phyloP scores from a whole-genome alignment of 2,329 filamentous ascomycete genomes.

The Sarocladiaceae sp. region DNA sequence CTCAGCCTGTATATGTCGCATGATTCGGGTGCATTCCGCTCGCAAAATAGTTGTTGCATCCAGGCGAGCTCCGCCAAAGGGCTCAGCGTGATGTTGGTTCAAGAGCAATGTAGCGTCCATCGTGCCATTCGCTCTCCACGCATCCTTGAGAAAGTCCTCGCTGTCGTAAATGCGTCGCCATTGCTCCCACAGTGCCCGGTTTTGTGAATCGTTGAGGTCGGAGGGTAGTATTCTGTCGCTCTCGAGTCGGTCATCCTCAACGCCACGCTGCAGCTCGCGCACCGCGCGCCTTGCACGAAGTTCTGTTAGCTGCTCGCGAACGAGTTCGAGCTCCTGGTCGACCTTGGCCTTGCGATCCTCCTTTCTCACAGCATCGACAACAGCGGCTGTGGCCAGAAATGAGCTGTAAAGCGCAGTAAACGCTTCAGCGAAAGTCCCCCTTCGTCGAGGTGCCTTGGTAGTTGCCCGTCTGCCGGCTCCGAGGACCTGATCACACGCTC shows the following conservation, averaged over 20 bases:
- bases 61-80: neutral
- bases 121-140: neutral
- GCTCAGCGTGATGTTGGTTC: neutral
- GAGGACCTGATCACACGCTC: constrained; percentile 51
- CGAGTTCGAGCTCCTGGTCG: constrained; percentile 55
- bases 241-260: neutral
- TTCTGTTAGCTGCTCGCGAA: constrained; percentile 41
- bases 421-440: constrained; percentile 46
- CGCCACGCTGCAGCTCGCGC: neutral
- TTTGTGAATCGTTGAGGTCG: neutral
- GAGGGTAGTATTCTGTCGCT: neutral
- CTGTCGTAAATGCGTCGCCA: neutral
- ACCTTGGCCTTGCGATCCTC: constrained; percentile 54
- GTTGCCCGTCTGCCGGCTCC: constrained; percentile 46
- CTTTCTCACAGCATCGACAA: constrained; percentile 59
- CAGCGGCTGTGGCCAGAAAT: constrained; percentile 60
- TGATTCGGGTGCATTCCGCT: neutral
- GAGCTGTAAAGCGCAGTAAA: constrained; percentile 66
- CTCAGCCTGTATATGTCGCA: constrained; percentile 1
- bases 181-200: constrained; percentile 6
- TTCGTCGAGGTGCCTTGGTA: constrained; percentile 39
- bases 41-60: neutral
- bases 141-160: neutral
- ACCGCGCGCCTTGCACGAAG: constrained; percentile 15
- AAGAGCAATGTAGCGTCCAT: neutral